Percentiles rank a stretch among this genome's conserved stretches.
Conservation (phyloP, 1,139 yeast species). For the Tardiomyces digboiensis region DNA sequence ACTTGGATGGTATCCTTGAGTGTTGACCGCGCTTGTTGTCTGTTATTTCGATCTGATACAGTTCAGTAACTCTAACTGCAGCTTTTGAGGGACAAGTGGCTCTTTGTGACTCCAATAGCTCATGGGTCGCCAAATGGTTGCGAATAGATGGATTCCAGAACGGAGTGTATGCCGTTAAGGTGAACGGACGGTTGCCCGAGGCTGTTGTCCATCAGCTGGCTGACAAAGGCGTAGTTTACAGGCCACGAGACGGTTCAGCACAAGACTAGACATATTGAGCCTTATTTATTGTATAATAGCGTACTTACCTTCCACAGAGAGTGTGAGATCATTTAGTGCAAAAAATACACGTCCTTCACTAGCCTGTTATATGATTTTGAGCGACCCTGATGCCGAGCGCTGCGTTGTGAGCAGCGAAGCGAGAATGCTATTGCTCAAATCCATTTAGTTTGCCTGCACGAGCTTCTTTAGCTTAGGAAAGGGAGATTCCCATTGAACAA, state of each 20-base stretch:
- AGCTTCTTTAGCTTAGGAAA: too few relatives aligned
- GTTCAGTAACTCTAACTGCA: constrained; percentile 4
- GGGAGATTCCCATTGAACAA: too few relatives aligned
- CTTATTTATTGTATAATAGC: background rate
- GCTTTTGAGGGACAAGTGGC: constrained; percentile 95
- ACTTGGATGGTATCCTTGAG: background rate
- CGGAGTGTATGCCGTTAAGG: constrained; percentile 87
- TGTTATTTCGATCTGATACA: too few relatives aligned
- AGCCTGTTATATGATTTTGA: too few relatives aligned
- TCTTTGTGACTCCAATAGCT: constrained; percentile 70
- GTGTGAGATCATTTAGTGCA: too few relatives aligned
- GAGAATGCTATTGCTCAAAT: too few relatives aligned
- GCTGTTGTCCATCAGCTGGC: constrained; percentile 70
- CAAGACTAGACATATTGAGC: constrained; percentile 40
- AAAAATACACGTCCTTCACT: too few relatives aligned
- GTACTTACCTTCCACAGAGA: too few relatives aligned
- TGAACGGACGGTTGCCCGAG: constrained; percentile 84
- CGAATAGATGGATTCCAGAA: constrained; percentile 84
- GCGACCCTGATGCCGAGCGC: too few relatives aligned
- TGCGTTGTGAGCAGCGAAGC: too few relatives aligned
- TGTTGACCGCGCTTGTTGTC: background rate
- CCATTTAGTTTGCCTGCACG: too few relatives aligned
- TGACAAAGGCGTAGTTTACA: constrained; percentile 65
- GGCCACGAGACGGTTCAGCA: constrained; percentile 96
- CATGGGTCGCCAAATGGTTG: constrained; percentile 98